These are phyloP conservation scores for Acanthamoeba culbertsoni DNA, from an alignment of 208 protist genomes.

Conservation along the genomic window DNA sequence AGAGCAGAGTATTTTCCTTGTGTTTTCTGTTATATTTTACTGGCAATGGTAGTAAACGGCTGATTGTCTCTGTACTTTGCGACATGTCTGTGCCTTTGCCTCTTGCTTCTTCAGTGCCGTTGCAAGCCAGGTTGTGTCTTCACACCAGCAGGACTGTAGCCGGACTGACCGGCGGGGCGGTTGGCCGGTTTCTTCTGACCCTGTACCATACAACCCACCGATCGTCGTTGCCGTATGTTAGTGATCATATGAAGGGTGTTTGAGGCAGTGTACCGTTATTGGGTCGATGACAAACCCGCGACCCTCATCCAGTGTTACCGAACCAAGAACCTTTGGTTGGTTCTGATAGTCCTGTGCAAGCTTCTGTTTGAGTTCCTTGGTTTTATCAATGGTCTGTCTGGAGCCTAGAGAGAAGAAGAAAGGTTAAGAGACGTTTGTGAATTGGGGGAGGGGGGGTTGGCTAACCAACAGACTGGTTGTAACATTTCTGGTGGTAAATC, in stretches of 20 bases:
- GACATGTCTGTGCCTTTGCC: too few relatives aligned
- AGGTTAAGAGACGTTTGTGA: too few relatives aligned
- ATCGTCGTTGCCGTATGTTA: neutral
- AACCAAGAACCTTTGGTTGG: neutral
- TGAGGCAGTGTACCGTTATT: neutral
- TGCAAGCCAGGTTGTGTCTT: neutral
- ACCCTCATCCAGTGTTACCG: neutral
- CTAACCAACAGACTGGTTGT: slow-evolving; percentile 21
- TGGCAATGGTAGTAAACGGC: too few relatives aligned
- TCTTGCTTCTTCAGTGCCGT: too few relatives aligned
- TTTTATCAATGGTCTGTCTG: neutral
- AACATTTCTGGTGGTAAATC: slow-evolving; percentile 21
- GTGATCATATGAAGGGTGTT: neutral
- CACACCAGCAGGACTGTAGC: neutral
- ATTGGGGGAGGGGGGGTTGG: neutral
- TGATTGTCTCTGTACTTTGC: too few relatives aligned
- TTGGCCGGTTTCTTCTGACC: neutral
- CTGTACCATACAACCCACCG: neutral
- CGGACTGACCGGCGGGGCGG: neutral
- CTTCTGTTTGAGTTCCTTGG: slow-evolving; percentile 24
- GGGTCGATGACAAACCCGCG: slow-evolving; percentile 11
- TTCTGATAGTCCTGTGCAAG: neutral
- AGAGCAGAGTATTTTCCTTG: neutral
- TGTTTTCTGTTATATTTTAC: too few relatives aligned
- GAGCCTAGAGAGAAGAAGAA: too few relatives aligned